A percentile compares a stretch with the other conserved stretches of the same genome.
Conservation (phyloP, 306 rosid species). For the Rubus parviflorus region DNA sequence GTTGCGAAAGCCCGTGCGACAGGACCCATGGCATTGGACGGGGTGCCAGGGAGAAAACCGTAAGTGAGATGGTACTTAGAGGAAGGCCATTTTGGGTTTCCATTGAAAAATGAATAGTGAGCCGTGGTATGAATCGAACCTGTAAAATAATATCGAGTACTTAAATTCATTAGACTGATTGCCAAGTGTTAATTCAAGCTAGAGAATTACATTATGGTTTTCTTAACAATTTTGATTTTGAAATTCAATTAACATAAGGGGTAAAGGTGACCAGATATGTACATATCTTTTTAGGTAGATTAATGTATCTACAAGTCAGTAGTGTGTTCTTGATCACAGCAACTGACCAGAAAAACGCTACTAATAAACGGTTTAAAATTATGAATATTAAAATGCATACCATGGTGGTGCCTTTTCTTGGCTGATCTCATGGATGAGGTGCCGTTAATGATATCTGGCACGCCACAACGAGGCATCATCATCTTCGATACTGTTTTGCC, state of each 20-base stretch:
- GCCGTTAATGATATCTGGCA: slow-evolving; percentile 26
- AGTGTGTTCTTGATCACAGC: too few species aligned
- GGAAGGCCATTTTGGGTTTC: slow-evolving; percentile 27
- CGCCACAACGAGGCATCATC: slow-evolving; percentile 46
- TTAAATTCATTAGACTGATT: too few species aligned
- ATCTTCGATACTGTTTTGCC: slow-evolving; percentile 31
- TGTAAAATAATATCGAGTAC: background rate
- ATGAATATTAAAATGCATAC: too few species aligned
- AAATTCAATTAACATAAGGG: too few species aligned
- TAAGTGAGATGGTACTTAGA: slow-evolving; percentile 23
- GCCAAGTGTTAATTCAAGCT: background rate
- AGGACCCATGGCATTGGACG: background rate
- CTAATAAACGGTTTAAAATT: too few species aligned
- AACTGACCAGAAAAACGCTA: too few species aligned
- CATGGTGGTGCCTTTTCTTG: background rate
- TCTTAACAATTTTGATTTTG: background rate
- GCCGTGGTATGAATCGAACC: background rate
- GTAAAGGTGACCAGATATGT: too few species aligned
- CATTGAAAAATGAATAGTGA: slow-evolving; percentile 13
- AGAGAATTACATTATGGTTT: background rate
- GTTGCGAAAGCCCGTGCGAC: slow-evolving; percentile 21
- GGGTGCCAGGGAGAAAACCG: slow-evolving; percentile 6
- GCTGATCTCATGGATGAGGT: slow-evolving; percentile 28
- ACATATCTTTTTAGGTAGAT: too few species aligned
- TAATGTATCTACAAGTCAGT: too few species aligned